Base-by-base conservation (phyloP, 495 filamentous ascomycete species). In the Aspergillus sparsus region DNA sequence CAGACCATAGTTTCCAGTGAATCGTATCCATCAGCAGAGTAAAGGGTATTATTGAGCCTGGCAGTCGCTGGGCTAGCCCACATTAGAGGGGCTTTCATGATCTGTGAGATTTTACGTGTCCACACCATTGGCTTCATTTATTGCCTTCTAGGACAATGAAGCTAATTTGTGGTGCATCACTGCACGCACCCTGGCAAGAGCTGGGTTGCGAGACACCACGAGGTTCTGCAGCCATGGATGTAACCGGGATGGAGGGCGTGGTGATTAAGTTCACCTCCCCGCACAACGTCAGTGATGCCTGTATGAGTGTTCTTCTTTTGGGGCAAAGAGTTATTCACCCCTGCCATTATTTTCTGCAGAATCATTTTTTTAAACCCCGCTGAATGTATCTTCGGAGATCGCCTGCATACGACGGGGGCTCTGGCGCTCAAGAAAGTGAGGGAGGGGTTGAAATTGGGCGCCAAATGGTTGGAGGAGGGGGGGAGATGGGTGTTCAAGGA, bases 401-500 rank as follows among this genome's bases (percentile, higher is more conserved):
- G 11, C 42, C 7, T 49, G 47, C 34, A 45, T 44, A n/a, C 6
- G 33, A 37, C 49, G 36, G 36, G 35, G 46, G 34, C 49, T 16
- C 39, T 45, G 13, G 21, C 21, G 21, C 27, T 6, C 21, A 52
- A 37, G 10, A 27, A 27, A 45, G 16, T 10, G 15, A 45, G 47
- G 47, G 12, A 42, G 37, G 32, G 36, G 21, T 55, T 15, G 34
- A 36, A 31, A 33, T 31, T 52, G 35, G 62, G 58, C 50, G 51
- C 53, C 49, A 44, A 54, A 41, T 10, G 44, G 47, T 49, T 46
- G 37, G 37, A 50, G 37, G 49, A 18, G 45, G 42, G 42, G 35
- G 54, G 33, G 53, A 10, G 13, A 50, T n/a, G 36, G 45, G 39
- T 37, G 45, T 13, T 46, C 31, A 11, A 59, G 33, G 58, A 62